Evolutionary conservation across 345 rosid species (phyloP), one percentile per base, ranked within the genome.

Genomic region (Populus euphratica): DNA sequence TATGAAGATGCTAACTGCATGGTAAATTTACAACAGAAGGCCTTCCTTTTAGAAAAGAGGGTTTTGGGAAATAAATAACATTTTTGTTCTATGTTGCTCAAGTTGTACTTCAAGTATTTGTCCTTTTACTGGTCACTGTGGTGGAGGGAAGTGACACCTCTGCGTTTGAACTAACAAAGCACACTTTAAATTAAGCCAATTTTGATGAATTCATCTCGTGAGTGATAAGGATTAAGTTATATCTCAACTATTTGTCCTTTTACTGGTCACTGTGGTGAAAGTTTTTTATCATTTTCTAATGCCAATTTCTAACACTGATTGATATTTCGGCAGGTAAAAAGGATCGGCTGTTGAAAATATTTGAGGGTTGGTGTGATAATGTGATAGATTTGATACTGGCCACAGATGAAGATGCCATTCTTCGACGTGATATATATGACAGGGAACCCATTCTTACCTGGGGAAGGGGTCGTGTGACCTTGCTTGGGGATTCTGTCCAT

Each of bases 321-420:
- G 41, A 73, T 75, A 31, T 66, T 75, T 69, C 62, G 81, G 75
- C 86, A 93, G 97, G 93, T 75, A 91, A 85, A 81, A 93, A 88
- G 88, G 91, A 92, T 54, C 87, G 98, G 87, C 82, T 93, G 79
- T 85, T 92, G 81, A 77, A 90, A 76, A 92, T 96, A 87, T 96
- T 96, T 77, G 90, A 86, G 52, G 98, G 94, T 16, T 92, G 98
- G 98, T 93, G 98, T 72, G 98, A 93, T 80, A 91, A 92, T 83
- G 97, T 93, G 50, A 81, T 84, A 25, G 99, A 92, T 82, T 83
- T 96, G 80, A 23, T 96, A 74, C 70, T 78, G 27, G 93, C 94
- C 47, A 93, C 99, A 2, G 89, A 92, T 70, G 96, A 93, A 83
- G 95, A 89, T 10, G 91, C 87, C 20, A 86, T 96, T 78, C 89